A percentile compares a stretch with the other conserved stretches of the same genome.
These are phyloP conservation scores for Hymenochaete sp. DNA, from an alignment of 1,284 basidiomycete species.

Conservation along the genomic window DNA sequence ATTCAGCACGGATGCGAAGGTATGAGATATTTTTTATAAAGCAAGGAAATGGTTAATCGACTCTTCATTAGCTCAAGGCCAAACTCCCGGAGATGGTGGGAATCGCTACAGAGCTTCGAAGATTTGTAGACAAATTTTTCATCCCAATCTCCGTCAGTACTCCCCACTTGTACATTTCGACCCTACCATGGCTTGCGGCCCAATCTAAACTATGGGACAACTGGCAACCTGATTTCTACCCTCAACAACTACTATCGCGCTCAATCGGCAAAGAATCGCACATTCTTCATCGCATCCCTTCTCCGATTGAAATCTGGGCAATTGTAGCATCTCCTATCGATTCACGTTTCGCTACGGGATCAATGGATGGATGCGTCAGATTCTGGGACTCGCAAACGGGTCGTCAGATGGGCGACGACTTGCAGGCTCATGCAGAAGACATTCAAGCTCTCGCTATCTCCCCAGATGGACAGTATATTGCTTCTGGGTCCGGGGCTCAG, in stretches of 20 bases:
- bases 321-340: too few relatives aligned
- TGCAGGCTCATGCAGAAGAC: not conserved
- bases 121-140: not conserved
- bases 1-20: not conserved
- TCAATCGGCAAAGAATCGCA: too few relatives aligned
- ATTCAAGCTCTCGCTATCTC: slow-evolving; percentile 1
- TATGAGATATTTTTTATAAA: not conserved
- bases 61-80: not conserved
- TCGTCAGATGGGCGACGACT: too few relatives aligned
- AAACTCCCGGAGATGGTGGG: not conserved
- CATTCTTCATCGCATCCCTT: too few relatives aligned
- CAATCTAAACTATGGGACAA: too few relatives aligned
- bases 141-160: slow-evolving; percentile 1
- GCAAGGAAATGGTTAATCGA: too few relatives aligned
- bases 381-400: slow-evolving; percentile 5
- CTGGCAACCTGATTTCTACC: too few relatives aligned
- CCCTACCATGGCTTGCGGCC: too few relatives aligned
- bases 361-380: slow-evolving; percentile 71
- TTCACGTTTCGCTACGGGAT: too few relatives aligned
- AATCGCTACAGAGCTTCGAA: not conserved
- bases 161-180: slow-evolving; percentile 12
- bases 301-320: too few relatives aligned
- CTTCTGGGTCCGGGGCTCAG: slow-evolving; percentile 17
- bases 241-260: too few relatives aligned
- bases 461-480: not conserved